Conservation (phyloP, 768 basidiomycete species). For the Amanita subjunquillea region DNA sequence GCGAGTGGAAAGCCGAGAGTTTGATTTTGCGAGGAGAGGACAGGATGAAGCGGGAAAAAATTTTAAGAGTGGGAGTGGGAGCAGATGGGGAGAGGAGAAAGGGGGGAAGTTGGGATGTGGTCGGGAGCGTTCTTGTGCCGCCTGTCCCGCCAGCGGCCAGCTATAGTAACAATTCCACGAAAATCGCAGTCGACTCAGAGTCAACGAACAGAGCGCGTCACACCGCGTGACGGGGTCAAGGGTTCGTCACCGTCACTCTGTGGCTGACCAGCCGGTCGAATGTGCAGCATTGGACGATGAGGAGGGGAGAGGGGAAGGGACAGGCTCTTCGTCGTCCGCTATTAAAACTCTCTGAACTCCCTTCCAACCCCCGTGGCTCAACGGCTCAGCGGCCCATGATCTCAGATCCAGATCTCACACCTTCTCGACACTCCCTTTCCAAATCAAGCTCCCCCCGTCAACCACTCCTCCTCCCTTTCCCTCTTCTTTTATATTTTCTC, state of each 20-base stretch:
- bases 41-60: background rate
- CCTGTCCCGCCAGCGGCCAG: conserved; percentile 9
- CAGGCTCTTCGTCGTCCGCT: background rate
- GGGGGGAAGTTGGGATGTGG: background rate
- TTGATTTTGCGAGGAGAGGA: conserved; percentile 5
- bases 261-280: conserved; percentile 1
- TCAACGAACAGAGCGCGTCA: conserved; percentile 8
- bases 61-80: background rate
- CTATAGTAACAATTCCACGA: conserved; percentile 8
- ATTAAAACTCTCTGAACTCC: conserved; percentile 1
- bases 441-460: conserved; percentile 8
- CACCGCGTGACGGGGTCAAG: conserved; percentile 9
- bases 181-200: conserved; percentile 5
- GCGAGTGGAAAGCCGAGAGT: conserved; percentile 5
- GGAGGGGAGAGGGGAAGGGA: background rate
- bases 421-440: conserved; percentile 8
- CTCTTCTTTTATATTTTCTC: conserved; percentile 15
- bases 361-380: conserved; percentile 3
- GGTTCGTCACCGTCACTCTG: conserved; percentile 7
- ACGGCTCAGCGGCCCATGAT: conserved; percentile 5
- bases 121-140: conserved; percentile 5
- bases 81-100: background rate
- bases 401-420: conserved; percentile 8
- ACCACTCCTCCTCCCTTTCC: conserved; percentile 14
- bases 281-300: background rate